Conservation (phyloP, 805 yeast species). For the Cyberlindnera amylophila region DNA sequence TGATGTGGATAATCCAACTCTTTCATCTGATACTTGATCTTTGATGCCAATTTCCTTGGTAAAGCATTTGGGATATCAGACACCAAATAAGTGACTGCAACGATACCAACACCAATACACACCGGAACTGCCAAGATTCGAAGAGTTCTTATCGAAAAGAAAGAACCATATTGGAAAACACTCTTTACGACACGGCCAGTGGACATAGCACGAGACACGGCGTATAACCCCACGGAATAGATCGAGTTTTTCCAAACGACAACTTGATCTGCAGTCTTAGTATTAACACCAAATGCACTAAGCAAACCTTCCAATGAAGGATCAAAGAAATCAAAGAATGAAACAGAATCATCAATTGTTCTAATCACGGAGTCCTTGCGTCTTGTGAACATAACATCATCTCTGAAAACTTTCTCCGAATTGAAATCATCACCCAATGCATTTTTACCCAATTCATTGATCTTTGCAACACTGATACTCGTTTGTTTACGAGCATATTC, state of each 20-base stretch:
- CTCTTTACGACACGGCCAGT: conserved; percentile 38
- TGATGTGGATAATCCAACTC: conserved; percentile 72
- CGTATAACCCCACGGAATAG: conserved; percentile 28
- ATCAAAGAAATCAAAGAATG: conserved; percentile 74
- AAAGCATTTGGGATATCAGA: conserved; percentile 86
- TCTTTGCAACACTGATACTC: conserved; percentile 51
- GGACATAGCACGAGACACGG: conserved; percentile 26
- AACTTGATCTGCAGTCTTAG: conserved; percentile 27
- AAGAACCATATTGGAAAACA: conserved; percentile 35
- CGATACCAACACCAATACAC: conserved; percentile 44
- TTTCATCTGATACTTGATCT: conserved; percentile 58
- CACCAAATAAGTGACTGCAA: conserved; percentile 59
- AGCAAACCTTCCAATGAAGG: conserved; percentile 63
- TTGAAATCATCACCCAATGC: conserved; percentile 59
- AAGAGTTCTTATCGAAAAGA: conserved; percentile 34
- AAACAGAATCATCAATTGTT: conserved; percentile 55
- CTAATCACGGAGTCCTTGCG: conserved; percentile 58
- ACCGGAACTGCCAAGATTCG: conserved; percentile 53
- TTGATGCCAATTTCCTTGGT: conserved; percentile 75
- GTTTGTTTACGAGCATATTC: conserved; percentile 63
- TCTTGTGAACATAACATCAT: conserved; percentile 80
- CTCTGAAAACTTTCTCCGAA: conserved; percentile 57
- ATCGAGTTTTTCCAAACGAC: conserved; percentile 30
- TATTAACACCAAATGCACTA: conserved; percentile 21
- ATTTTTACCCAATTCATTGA: conserved; percentile 57